A percentile compares a stretch with the other conserved stretches of the same genome.
phyloP scores from a whole-genome alignment of 768 basidiomycete species.

The Rhodotorula taiwanensis region DNA sequence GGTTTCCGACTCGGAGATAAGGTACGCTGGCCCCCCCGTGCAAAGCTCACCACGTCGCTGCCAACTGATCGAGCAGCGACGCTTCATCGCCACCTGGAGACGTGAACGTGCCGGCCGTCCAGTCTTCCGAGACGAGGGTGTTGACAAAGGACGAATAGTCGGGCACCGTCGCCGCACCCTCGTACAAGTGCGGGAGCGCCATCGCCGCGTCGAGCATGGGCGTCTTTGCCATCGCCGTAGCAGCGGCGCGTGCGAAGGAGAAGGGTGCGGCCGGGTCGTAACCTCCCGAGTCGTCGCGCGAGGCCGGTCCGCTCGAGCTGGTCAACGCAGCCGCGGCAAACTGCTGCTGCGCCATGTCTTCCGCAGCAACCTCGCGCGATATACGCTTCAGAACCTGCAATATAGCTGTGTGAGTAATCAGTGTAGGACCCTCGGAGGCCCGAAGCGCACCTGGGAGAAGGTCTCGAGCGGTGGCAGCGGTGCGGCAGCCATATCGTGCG shows the following conservation, averaged over 20 bases:
- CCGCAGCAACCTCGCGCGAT: slow-evolving; percentile 7
- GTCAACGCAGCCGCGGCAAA: too few species aligned
- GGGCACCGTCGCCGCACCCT: background rate
- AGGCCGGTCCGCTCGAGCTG: background rate
- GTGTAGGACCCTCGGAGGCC: background rate
- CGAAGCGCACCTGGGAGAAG: slow-evolving; percentile 22
- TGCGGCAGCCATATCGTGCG: slow-evolving; percentile 12
- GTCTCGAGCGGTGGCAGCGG: slow-evolving; percentile 7
- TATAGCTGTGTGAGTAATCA: background rate
- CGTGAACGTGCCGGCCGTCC: slow-evolving; percentile 8
- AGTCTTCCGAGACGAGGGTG: slow-evolving; percentile 6
- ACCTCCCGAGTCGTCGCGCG: background rate
- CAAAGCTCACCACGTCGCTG: slow-evolving; percentile 33
- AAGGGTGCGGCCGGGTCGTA: background rate
- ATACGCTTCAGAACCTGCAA: slow-evolving; percentile 32
- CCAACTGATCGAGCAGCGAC: slow-evolving; percentile 21
- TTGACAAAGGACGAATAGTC: slow-evolving; percentile 22
- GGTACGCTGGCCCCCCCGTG: too few species aligned
- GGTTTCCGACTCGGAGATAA: too few species aligned
- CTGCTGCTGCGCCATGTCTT: background rate
- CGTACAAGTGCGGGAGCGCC: background rate
- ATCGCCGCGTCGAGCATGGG: background rate
- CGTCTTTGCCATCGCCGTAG: slow-evolving; percentile 20
- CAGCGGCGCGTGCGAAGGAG: slow-evolving; percentile 26
- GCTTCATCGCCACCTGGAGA: slow-evolving; percentile 6